phyloP scores from a whole-genome alignment of 805 yeast genomes.

The Phaffomyces antillensis region DNA sequence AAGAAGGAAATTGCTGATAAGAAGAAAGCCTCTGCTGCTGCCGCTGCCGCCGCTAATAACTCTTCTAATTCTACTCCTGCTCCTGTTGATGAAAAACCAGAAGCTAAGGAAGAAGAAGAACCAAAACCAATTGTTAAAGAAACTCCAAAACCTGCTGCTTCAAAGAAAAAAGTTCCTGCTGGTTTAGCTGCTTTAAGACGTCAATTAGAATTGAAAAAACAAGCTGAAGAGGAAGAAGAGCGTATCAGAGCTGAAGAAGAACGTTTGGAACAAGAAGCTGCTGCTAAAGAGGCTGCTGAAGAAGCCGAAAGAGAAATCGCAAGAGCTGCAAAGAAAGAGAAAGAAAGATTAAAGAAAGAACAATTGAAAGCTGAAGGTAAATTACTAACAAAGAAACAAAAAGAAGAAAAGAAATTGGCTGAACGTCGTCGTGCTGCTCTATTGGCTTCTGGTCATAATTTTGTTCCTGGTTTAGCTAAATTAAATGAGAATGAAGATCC shows the following conservation, averaged over 20 bases:
- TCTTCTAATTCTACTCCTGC: conserved; percentile 6
- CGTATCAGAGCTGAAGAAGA: conserved; percentile 73
- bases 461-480: conserved; percentile 58
- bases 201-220: conserved; percentile 84
- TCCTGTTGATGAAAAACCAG: background rate
- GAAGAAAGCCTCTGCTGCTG: conserved; percentile 59
- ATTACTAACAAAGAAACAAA: conserved; percentile 87
- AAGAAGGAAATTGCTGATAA: conserved; percentile 86
- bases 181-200: conserved; percentile 86
- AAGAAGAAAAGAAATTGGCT: conserved; percentile 77
- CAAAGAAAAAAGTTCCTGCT: conserved; percentile 75
- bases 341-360: conserved; percentile 79
- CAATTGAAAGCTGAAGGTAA: conserved; percentile 96
- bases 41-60: conserved; percentile 6
- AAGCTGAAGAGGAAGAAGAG: conserved; percentile 76
- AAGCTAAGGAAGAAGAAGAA: conserved; percentile 12
- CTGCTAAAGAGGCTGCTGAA: conserved; percentile 38
- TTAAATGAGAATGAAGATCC: conserved; percentile 21
- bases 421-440: conserved; percentile 88
- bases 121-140: conserved; percentile 23
- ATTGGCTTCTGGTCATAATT: conserved; percentile 63
- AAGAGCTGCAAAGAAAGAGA: conserved; percentile 68
- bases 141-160: conserved; percentile 27
- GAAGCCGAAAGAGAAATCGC: conserved; percentile 48
- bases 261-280: conserved; percentile 39